These are phyloP conservation scores for Diplodia mutila DNA, from an alignment of 2,329 filamentous ascomycete genomes.

Conservation along the genomic window DNA sequence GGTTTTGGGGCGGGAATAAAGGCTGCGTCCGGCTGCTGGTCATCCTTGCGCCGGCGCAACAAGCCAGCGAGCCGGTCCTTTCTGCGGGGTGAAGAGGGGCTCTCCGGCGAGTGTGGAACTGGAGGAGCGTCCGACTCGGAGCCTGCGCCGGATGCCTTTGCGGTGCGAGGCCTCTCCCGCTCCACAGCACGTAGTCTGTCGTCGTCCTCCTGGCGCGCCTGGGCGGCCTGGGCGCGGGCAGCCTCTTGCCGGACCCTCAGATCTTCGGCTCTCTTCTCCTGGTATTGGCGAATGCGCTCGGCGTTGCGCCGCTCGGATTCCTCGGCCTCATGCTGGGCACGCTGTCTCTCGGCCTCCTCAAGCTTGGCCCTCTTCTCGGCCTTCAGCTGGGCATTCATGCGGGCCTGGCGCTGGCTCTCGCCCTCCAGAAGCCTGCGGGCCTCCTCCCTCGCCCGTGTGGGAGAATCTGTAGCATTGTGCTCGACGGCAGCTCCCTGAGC, in stretches of 20 bases:
- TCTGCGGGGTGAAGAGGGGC: slow-evolving; percentile 8
- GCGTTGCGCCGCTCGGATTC: slow-evolving; percentile 36
- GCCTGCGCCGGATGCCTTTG: not conserved
- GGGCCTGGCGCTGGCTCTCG: slow-evolving; percentile 34
- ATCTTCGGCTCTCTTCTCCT: slow-evolving; percentile 31
- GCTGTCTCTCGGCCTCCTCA: slow-evolving; percentile 38
- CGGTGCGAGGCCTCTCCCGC: slow-evolving; percentile 16
- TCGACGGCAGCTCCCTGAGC: not conserved
- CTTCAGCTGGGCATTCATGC: slow-evolving; percentile 36
- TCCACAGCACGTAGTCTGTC: slow-evolving; percentile 1
- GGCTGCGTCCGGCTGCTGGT: slow-evolving; percentile 32
- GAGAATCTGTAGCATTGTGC: not conserved
- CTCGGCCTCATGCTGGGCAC: slow-evolving; percentile 36
- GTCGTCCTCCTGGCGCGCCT: slow-evolving; percentile 39
- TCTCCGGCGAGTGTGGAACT: not conserved
- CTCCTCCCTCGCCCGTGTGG: slow-evolving; percentile 36
- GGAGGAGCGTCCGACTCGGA: slow-evolving; percentile 8
- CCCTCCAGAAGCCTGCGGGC: slow-evolving; percentile 39
- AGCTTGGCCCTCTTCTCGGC: slow-evolving; percentile 38
- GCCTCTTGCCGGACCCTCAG: slow-evolving; percentile 35
- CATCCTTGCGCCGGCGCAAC: slow-evolving; percentile 41
- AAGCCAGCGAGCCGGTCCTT: slow-evolving; percentile 37
- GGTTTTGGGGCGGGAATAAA: slow-evolving; percentile 30
- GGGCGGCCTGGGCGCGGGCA: slow-evolving; percentile 36
- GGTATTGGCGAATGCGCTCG: slow-evolving; percentile 31